Evolutionary conservation across 192 early-diverging fungal genomes (phyloP).

Genomic region (Phycomyces blakesleeanus): DNA sequence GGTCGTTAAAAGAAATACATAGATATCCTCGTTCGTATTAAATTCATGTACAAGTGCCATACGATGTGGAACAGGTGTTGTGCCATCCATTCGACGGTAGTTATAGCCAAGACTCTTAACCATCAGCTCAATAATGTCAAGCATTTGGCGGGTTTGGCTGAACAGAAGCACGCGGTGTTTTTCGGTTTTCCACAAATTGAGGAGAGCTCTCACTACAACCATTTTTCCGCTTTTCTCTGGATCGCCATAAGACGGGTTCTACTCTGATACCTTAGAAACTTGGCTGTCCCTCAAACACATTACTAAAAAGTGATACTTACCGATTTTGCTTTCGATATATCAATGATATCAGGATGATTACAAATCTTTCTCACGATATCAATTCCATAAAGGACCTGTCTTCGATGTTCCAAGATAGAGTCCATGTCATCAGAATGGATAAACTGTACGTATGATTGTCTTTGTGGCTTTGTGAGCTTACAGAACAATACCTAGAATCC

Average conservation of each 20-base stretch:
- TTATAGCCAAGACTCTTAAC: constrained; percentile 49
- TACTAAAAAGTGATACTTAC: background rate
- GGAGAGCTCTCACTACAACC: constrained; percentile 78
- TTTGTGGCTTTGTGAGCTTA: constrained; percentile 73
- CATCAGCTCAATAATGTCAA: constrained; percentile 88
- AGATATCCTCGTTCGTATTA: constrained; percentile 62
- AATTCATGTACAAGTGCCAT: constrained; percentile 85
- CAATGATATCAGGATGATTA: constrained; percentile 87
- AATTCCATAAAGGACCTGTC: constrained; percentile 85
- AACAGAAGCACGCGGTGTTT: constrained; percentile 89
- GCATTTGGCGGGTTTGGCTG: constrained; percentile 91
- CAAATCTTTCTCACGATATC: constrained; percentile 94
- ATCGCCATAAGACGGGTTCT: constrained; percentile 61
- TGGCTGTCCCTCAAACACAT: background rate
- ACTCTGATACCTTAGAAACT: background rate
- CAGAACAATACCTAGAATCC: constrained; percentile 72
- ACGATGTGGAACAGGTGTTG: constrained; percentile 85
- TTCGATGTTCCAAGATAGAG: constrained; percentile 72
- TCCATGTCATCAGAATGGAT: constrained; percentile 70
- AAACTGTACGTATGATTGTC: constrained; percentile 67
- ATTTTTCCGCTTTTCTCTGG: constrained; percentile 78
- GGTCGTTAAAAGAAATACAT: constrained; percentile 94
- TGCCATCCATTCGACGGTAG: constrained; percentile 94
- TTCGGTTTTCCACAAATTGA: constrained; percentile 82
- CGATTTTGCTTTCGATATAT: constrained; percentile 18